phyloP scores from a whole-genome alignment of 768 basidiomycete species.

The Suillus paluster region DNA sequence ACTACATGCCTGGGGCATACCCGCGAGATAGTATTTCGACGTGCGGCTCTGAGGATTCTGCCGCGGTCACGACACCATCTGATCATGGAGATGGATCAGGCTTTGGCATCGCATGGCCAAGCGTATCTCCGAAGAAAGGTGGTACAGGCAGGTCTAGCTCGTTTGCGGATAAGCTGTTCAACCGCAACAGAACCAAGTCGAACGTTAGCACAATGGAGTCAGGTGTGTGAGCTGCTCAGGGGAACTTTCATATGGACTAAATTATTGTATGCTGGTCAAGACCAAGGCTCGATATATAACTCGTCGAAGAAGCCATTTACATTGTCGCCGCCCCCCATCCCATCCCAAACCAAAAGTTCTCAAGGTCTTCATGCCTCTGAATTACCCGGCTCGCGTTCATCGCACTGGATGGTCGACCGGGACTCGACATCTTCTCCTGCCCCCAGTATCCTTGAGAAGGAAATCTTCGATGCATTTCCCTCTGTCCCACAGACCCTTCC shows the following conservation, averaged over 20 bases:
- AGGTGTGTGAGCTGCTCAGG: constrained; percentile 39
- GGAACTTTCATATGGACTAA: not conserved
- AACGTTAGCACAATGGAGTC: constrained; percentile 48
- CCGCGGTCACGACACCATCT: constrained; percentile 61
- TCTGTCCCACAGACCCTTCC: constrained; percentile 62
- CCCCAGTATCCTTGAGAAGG: constrained; percentile 51
- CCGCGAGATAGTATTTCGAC: constrained; percentile 65
- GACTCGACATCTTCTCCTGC: constrained; percentile 47
- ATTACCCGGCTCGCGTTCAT: constrained; percentile 32
- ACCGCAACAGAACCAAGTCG: constrained; percentile 57
- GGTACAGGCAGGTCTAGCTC: constrained; percentile 53
- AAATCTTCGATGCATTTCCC: constrained; percentile 74
- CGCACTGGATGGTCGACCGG: constrained; percentile 53
- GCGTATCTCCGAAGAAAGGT: constrained; percentile 56
- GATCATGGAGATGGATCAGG: constrained; percentile 41
- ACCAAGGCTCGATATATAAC: constrained; percentile 32
- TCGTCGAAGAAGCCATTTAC: constrained; percentile 28
- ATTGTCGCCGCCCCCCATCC: constrained; percentile 24
- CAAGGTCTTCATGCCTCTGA: constrained; percentile 15
- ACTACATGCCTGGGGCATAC: constrained; percentile 45
- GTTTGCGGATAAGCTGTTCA: constrained; percentile 65
- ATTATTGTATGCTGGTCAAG: constrained; percentile 16
- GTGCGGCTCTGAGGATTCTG: constrained; percentile 74
- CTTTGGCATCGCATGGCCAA: constrained; percentile 50
- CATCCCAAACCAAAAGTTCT: constrained; percentile 20